These are phyloP conservation scores for Marvania coccoides DNA, from an alignment of 139 green algal genomes.

Conservation along the genomic window DNA sequence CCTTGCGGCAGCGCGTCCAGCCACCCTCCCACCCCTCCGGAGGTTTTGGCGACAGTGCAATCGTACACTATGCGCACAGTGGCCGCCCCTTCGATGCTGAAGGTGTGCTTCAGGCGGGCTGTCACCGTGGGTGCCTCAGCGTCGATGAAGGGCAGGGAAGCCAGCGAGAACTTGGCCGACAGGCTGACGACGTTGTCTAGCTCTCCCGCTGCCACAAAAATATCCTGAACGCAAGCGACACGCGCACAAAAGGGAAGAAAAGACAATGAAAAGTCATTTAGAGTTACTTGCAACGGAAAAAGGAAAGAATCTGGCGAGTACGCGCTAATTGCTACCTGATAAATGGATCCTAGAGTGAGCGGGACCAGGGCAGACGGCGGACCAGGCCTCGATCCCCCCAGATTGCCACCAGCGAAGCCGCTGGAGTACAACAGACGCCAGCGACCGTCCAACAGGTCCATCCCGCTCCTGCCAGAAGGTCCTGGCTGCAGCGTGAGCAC, in stretches of 20 bases:
- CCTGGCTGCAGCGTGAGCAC: not conserved
- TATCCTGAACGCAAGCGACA: not conserved
- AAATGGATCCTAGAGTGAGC: constrained; percentile 27
- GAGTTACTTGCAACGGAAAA: no score
- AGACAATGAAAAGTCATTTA: no score
- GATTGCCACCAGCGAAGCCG: constrained; percentile 39
- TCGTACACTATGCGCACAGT: constrained; percentile 23
- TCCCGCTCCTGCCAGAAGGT: not conserved
- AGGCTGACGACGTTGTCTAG: constrained; percentile 30
- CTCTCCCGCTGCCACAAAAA: not conserved
- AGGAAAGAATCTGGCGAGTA: no score
- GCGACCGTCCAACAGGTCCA: constrained; percentile 33
- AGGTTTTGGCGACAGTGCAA: constrained; percentile 7
- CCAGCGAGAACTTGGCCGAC: not conserved
- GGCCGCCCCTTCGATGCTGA: not conserved
- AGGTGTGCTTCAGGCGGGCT: constrained; percentile 19
- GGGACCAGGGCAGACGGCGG: constrained; percentile 37
- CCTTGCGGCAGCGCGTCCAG: constrained; percentile 34
- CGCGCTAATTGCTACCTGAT: no score
- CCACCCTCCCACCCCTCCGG: constrained; percentile 22
- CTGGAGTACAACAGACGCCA: constrained; percentile 45
- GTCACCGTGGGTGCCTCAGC: not conserved
- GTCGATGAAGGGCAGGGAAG: not conserved
- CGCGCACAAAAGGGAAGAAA: not conserved
- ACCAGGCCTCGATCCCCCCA: constrained; percentile 44